Evolutionary conservation across 1,284 basidiomycete genomes (phyloP), one percentile per base, ranked within the genome.

Genomic region (Abortiporus biennis): DNA sequence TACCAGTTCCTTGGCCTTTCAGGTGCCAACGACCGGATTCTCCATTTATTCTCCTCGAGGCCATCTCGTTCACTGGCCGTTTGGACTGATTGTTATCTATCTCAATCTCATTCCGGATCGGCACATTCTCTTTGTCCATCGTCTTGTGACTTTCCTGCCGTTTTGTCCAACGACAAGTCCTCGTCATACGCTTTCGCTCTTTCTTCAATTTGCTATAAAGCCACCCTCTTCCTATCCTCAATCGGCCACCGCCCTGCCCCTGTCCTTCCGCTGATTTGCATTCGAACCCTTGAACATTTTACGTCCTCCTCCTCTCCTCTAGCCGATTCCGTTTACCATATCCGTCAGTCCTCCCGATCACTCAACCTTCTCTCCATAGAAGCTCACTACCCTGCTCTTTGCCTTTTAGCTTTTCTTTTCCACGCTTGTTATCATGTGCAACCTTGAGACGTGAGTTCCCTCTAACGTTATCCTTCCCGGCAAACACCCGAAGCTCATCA

Each of bases 381-480:
- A 31, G 37, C 22, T 34, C 17, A 17, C 22, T 29, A 37, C 22
- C 19, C 22, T 23, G 21, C 31, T 17, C 15, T 25, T 43, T 38
- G 21, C 17, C 30, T 42, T 39, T 39, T 40, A 27, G 13, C 25
- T 27, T 25, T 43, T 38, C 36, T 34, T 25, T 24, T 39, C 25
- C 22, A 22, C 40, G 32, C 43, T 42, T 42, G 19, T 43, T 47
- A 45, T 51, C 54, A 86, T 87, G 84, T 87, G 84, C 67, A 76
- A 78, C 55, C 74, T 82, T 48, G 72, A 78, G 57, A 85, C 83
- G 85, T 85, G 50, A 43, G 79, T 72, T 41, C 32, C n/a, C n/a
- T n/a, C n/a, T n/a, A 35, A 17, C 32, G 31, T 39, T 43, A 43
- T 51, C 36, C 42, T 41, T 36, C 42, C 37, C 40, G 43, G 4